A percentile compares a stretch with the other conserved stretches of the same genome.
These are phyloP conservation scores for Knufia petricola DNA, from an alignment of 2,329 filamentous ascomycete species.

Conservation along the genomic window DNA sequence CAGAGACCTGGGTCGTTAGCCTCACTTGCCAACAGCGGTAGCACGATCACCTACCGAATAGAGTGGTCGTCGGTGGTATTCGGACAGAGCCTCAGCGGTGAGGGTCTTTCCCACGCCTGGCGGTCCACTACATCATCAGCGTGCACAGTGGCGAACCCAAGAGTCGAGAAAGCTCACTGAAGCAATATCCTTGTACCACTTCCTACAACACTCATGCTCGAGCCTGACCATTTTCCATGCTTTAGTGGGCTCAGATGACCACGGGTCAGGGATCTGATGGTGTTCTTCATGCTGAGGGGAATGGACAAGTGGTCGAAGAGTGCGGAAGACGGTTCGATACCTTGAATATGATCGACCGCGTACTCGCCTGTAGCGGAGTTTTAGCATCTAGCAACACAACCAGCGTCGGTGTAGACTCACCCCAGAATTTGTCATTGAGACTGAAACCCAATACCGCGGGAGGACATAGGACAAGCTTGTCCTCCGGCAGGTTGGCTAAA, in stretches of 20 bases:
- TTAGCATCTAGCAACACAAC: background rate
- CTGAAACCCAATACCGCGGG: conserved; percentile 18
- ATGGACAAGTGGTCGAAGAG: conserved; percentile 22
- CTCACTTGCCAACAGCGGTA: too few relatives aligned
- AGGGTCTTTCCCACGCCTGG: conserved; percentile 51
- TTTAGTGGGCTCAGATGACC: conserved; percentile 9
- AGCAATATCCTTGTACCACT: conserved; percentile 4
- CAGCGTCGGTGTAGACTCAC: conserved; percentile 11
- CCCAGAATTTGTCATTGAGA: conserved; percentile 18
- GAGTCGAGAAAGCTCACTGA: conserved; percentile 3
- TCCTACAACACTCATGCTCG: conserved; percentile 6
- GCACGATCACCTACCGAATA: too few relatives aligned
- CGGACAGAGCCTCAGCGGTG: conserved; percentile 57
- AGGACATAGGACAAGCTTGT: conserved; percentile 21
- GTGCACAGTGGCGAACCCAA: background rate
- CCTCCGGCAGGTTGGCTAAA: conserved; percentile 9
- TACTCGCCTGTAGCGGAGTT: conserved; percentile 17
- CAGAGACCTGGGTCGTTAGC: too few relatives aligned
- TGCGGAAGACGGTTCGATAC: conserved; percentile 17
- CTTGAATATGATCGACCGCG: conserved; percentile 17
- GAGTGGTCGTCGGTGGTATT: too few relatives aligned
- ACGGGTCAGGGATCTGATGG: conserved; percentile 17
- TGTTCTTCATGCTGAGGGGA: conserved; percentile 19
- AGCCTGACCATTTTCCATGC: conserved; percentile 8
- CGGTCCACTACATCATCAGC: conserved; percentile 9